Evolutionary conservation across 805 yeast genomes (phyloP).

Genomic region (Ogataea trehaloabstinens): DNA sequence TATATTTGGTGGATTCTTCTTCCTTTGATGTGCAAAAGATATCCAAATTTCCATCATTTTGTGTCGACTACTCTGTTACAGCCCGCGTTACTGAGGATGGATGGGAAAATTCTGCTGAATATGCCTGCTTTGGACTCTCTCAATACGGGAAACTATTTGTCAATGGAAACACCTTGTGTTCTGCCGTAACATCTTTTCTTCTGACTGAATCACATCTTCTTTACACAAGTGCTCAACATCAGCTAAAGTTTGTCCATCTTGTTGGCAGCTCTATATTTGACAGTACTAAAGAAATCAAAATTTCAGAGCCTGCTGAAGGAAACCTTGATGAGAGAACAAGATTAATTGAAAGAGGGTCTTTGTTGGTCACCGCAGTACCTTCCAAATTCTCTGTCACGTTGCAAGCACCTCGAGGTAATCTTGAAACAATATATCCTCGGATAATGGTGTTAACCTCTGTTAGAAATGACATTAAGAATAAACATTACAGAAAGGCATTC

Average conservation of each 20-base stretch:
- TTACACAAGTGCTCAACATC: slow-evolving; percentile 86
- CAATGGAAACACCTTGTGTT: slow-evolving; percentile 54
- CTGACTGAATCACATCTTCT: slow-evolving; percentile 69
- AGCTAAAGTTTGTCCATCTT: slow-evolving; percentile 78
- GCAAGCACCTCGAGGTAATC: slow-evolving; percentile 94
- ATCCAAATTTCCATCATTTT: slow-evolving; percentile 64
- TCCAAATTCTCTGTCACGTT: slow-evolving; percentile 77
- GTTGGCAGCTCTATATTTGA: slow-evolving; percentile 21
- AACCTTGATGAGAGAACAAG: slow-evolving; percentile 77
- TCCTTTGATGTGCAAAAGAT: slow-evolving; percentile 33
- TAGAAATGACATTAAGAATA: slow-evolving; percentile 59
- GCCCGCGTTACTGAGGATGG: slow-evolving; percentile 20
- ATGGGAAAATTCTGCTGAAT: slow-evolving; percentile 12
- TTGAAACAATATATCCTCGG: slow-evolving; percentile 92
- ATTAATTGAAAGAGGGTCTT: slow-evolving; percentile 86
- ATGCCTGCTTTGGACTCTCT: slow-evolving; percentile 69
- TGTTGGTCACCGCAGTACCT: slow-evolving; percentile 79
- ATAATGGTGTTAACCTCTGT: slow-evolving; percentile 87
- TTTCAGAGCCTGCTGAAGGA: slow-evolving; percentile 9
- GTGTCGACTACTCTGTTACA: slow-evolving; percentile 57
- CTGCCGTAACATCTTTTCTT: slow-evolving; percentile 79
- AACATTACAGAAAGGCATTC: slow-evolving; percentile 71
- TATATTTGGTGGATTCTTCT: slow-evolving; percentile 40
- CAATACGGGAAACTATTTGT: slow-evolving; percentile 72
- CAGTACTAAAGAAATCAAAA: slow-evolving; percentile 13